A percentile compares a stretch with the other conserved stretches of the same genome.
phyloP scores from a whole-genome alignment of 208 protist genomes.

The Angomonas deanei region DNA sequence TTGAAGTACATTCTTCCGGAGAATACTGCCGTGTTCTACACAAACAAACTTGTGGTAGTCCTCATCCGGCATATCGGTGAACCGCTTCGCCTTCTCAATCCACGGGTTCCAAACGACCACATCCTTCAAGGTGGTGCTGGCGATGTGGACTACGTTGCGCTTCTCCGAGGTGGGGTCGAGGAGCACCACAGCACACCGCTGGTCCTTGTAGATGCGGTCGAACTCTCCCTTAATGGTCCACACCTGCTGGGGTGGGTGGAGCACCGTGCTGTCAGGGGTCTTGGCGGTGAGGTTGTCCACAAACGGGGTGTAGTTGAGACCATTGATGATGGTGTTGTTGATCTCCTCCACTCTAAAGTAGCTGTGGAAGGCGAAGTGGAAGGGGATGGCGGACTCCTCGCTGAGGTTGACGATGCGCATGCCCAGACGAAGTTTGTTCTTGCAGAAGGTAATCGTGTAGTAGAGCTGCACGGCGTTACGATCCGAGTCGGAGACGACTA shows the following conservation, averaged over 20 bases:
- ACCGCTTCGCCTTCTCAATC: conserved; percentile 50
- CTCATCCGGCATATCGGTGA: conserved; percentile 71
- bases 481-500: conserved; percentile 16
- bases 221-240: conserved; percentile 49
- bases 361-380: conserved; percentile 83
- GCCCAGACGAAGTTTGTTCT: conserved; percentile 37
- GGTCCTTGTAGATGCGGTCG: conserved; percentile 75
- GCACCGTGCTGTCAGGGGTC: conserved; percentile 31
- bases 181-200: conserved; percentile 36
- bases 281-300: conserved; percentile 49
- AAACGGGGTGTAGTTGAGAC: conserved; percentile 60
- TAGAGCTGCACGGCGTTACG: conserved; percentile 19
- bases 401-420: conserved; percentile 67
- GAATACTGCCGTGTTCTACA: conserved; percentile 79
- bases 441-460: conserved; percentile 78
- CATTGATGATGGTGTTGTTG: conserved; percentile 49
- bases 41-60: conserved; percentile 83
- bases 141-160: conserved; percentile 30
- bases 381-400: conserved; percentile 28
- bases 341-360: conserved; percentile 76
- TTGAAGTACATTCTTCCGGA: conserved; percentile 45
- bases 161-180: conserved; percentile 18
- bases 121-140: conserved; percentile 50
- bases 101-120: conserved; percentile 88
- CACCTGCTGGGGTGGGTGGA: conserved; percentile 17